Evolutionary conservation across 1,284 basidiomycete genomes (phyloP), one percentile per base, ranked within the genome.

Genomic region (Ceratobasidium sp.): DNA sequence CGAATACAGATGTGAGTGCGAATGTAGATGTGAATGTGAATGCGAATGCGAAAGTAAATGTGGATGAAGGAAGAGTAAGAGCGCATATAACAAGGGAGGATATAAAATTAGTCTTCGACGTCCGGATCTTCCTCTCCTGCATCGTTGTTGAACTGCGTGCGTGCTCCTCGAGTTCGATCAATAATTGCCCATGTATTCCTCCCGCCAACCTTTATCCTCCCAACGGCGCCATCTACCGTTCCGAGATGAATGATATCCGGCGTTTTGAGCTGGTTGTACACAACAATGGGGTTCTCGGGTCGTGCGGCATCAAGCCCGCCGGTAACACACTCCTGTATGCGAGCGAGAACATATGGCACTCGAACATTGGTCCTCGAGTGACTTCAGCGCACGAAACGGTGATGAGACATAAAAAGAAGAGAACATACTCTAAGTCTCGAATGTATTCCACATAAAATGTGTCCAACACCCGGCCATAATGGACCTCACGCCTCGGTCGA

Each of bases 131-230:
- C 6, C 2, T 9, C 23, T 12, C 54, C 48, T 17, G 7, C 48
- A 9, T 46, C 48, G n/a, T 52, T 26, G 15, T 67, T 44, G n/a
- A 74, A 74, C 33, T 64, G 71, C 5, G 71, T 74, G 17, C 48
- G 71, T 23, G 71, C 71, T 26, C 71, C 71, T 6, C 26, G 33
- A 15, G 40, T 74, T 3, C 61, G 71, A n/a, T 74, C 71, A 23
- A 74, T 20, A 42, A 74, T 74, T 54, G 57, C 71, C 59, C 61
- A 74, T 4, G 46, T 74, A 17, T 20, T 20, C 23, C 48, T 48
- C 12, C 46, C 71, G 2, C 57, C 52, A 3, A 74, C 61, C 28
- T 38, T 26, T 13, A 52, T 52, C 48, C 61, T 50, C 23, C 71
- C 61, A 23, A 74, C 48, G 9, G n/a, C 71, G 33, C 59, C 71